phyloP scores from a whole-genome alignment of 306 rosid species.

The Abrus pulchellus region DNA sequence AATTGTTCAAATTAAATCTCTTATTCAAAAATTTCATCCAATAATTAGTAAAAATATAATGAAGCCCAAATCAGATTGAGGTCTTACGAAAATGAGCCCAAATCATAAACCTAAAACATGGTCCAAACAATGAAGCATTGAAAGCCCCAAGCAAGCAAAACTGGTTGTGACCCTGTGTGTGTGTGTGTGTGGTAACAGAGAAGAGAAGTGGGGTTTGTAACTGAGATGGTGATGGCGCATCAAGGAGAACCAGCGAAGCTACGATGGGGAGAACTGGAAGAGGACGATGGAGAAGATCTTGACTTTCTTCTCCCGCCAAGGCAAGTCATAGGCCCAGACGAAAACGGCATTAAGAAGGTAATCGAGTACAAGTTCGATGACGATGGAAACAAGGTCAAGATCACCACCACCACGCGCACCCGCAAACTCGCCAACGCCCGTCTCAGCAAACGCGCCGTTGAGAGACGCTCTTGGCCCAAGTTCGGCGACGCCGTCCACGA shows the following conservation, averaged over 20 bases:
- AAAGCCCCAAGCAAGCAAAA: too few species aligned
- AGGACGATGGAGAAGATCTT: slow-evolving; percentile 88
- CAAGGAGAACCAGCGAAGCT: slow-evolving; percentile 46
- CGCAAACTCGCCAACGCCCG: slow-evolving; percentile 68
- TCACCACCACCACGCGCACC: slow-evolving; percentile 76
- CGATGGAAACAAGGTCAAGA: slow-evolving; percentile 81
- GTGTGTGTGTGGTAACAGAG: background rate
- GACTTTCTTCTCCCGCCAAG: slow-evolving; percentile 83
- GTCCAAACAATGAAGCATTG: too few species aligned
- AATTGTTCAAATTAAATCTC: too few species aligned
- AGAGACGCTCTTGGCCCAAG: slow-evolving; percentile 75
- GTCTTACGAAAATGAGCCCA: too few species aligned
- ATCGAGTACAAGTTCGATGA: slow-evolving; percentile 86
- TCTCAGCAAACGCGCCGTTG: slow-evolving; percentile 57
- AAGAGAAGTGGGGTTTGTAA: background rate
- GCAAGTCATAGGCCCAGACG: slow-evolving; percentile 88
- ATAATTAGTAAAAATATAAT: too few species aligned
- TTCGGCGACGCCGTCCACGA: slow-evolving; percentile 91
- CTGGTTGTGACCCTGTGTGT: too few species aligned
- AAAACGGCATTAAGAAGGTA: slow-evolving; percentile 78
- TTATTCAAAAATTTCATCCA: too few species aligned
- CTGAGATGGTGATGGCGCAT: background rate
- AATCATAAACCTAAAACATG: too few species aligned
- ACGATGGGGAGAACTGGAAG: slow-evolving; percentile 67
- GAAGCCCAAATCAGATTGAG: too few species aligned